Conservation (phyloP, 1,284 basidiomycete genomes). For the Xerocomus nothofagi region DNA sequence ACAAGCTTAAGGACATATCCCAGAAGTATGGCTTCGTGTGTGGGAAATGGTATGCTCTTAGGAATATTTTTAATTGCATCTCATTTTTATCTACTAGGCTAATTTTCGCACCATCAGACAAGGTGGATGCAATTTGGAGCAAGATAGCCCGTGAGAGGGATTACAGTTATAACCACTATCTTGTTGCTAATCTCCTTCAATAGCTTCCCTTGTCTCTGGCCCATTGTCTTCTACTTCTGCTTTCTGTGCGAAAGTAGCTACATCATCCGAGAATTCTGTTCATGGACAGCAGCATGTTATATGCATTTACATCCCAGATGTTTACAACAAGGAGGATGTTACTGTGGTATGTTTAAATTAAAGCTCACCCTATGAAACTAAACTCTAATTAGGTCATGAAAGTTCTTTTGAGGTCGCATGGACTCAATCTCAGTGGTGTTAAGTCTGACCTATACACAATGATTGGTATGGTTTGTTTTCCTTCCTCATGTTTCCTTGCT, state of each 20-base stretch:
- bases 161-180: neutral
- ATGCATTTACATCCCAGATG: conserved; percentile 70
- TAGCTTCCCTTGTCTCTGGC: conserved; percentile 62
- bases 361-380: neutral
- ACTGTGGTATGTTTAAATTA: conserved; percentile 43
- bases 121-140: conserved; percentile 61
- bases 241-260: conserved; percentile 61
- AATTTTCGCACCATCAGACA: conserved; percentile 59
- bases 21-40: conserved; percentile 48
- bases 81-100: conserved; percentile 44
- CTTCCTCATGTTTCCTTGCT: neutral
- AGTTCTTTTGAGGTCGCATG: conserved; percentile 61
- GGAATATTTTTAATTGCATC: neutral
- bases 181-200: conserved; percentile 16
- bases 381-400: conserved; percentile 56
- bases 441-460: conserved; percentile 68
- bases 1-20: conserved; percentile 59
- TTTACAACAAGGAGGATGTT: conserved; percentile 61
- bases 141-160: conserved; percentile 51
- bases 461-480: conserved; percentile 43
- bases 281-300: conserved; percentile 60
- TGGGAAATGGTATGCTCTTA: conserved; percentile 61
- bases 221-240: conserved; percentile 57
- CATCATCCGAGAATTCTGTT: conserved; percentile 49
- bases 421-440: conserved; percentile 62